phyloP scores from a whole-genome alignment of 2,329 filamentous ascomycete genomes.

The Cercospora nicotianae region DNA sequence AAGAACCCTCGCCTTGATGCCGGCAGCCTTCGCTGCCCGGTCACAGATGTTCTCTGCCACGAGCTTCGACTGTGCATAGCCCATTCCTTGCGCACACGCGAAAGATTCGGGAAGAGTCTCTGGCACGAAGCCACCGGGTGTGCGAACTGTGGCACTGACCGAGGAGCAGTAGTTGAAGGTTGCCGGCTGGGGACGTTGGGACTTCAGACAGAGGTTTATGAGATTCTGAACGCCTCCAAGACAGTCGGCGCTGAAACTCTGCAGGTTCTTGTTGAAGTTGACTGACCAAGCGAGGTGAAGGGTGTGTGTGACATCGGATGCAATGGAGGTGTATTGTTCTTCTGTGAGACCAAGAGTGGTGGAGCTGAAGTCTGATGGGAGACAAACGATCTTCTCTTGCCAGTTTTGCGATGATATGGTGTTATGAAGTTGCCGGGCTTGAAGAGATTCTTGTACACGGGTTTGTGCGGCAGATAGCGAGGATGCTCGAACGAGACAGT shows the following conservation, averaged over 20 bases:
- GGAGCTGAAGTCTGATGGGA: slow-evolving; percentile 34
- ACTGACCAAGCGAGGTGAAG: slow-evolving; percentile 45
- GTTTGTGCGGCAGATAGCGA: slow-evolving; percentile 34
- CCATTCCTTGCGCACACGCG: slow-evolving; percentile 31
- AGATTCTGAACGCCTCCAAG: slow-evolving; percentile 35
- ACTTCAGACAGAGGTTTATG: slow-evolving; percentile 33
- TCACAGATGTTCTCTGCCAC: slow-evolving; percentile 39
- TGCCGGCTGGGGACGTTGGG: slow-evolving; percentile 27
- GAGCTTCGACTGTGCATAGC: slow-evolving; percentile 44
- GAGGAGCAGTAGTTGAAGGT: slow-evolving; percentile 43
- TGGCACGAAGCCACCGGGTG: slow-evolving; percentile 31
- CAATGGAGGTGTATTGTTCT: slow-evolving; percentile 28
- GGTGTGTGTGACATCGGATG: slow-evolving; percentile 31
- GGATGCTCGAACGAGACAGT: slow-evolving; percentile 55
- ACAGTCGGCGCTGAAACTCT: slow-evolving; percentile 36
- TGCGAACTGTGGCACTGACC: slow-evolving; percentile 34
- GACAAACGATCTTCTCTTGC: slow-evolving; percentile 23
- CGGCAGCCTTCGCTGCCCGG: slow-evolving; percentile 35
- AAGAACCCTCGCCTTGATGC: slow-evolving; percentile 29
- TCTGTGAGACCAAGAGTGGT: slow-evolving; percentile 31
- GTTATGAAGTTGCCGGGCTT: slow-evolving; percentile 40
- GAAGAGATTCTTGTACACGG: slow-evolving; percentile 40
- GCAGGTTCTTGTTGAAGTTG: slow-evolving; percentile 41
- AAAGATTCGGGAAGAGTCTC: slow-evolving; percentile 36
- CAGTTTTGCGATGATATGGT: slow-evolving; percentile 17